phyloP scores from a whole-genome alignment of 768 basidiomycete species.

The Mycena olivaceomarginata region DNA sequence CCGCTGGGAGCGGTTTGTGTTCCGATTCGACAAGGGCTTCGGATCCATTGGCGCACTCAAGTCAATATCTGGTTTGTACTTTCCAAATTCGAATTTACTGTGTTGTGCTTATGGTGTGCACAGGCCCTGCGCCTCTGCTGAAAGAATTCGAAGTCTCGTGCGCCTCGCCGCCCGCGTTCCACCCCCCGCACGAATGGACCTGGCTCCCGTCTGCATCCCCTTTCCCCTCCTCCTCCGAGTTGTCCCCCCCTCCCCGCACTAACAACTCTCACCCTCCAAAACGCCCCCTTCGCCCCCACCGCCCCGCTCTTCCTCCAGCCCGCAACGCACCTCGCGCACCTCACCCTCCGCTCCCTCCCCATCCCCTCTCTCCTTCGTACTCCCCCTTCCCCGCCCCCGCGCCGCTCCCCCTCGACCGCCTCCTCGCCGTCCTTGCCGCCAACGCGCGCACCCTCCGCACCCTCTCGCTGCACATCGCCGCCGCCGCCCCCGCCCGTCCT shows the following conservation, averaged over 20 bases:
- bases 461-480: conserved; percentile 78
- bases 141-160: conserved; percentile 88
- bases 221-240: conserved; percentile 2
- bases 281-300: conserved; percentile 87
- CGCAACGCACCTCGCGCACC: conserved; percentile 67
- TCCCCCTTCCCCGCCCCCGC: conserved; percentile 48
- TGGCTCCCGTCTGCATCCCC: conserved; percentile 73
- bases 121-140: conserved; percentile 84
- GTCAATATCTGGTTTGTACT: conserved; percentile 77
- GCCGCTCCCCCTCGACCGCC: conserved; percentile 79
- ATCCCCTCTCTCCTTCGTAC: conserved; percentile 36
- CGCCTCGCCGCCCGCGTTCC: conserved; percentile 69
- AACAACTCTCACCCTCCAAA: conserved; percentile 75
- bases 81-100: conserved; percentile 22
- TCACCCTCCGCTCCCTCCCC: conserved; percentile 81
- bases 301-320: conserved; percentile 77
- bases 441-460: conserved; percentile 73
- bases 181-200: conserved; percentile 78
- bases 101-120: neutral
- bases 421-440: conserved; percentile 77
- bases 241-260: conserved; percentile 68
- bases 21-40: conserved; percentile 87
- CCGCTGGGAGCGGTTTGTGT: conserved; percentile 89
- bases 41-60: conserved; percentile 84
- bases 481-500: conserved; percentile 78